phyloP scores from a whole-genome alignment of 78 protist genomes.

The Salpingoeca rosetta region DNA sequence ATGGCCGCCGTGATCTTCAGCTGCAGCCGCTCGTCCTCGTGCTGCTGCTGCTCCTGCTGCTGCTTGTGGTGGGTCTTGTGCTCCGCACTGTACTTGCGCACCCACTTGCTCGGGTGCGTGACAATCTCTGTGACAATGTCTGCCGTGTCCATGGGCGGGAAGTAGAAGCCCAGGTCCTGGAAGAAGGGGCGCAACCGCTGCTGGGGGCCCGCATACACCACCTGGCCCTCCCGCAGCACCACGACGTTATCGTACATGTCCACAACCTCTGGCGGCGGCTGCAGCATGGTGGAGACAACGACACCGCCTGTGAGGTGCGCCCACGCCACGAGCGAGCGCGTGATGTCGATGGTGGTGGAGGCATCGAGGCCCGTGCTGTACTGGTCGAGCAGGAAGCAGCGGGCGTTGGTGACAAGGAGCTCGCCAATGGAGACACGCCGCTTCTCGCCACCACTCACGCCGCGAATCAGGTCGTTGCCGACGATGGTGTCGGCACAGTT shows the following conservation, averaged over 20 bases:
- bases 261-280: background rate
- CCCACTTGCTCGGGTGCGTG: too few species aligned
- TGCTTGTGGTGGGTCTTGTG: too few species aligned
- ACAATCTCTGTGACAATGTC: too few species aligned
- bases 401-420: slow-evolving; percentile 42
- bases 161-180: too few species aligned
- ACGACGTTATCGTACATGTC: background rate
- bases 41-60: too few species aligned
- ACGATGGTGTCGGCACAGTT: background rate
- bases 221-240: background rate
- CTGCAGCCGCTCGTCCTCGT: too few species aligned
- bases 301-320: background rate
- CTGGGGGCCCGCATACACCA: too few species aligned
- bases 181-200: too few species aligned
- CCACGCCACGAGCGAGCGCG: background rate
- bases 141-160: too few species aligned
- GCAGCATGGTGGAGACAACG: background rate
- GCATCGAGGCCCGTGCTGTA: background rate
- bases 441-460: slow-evolving; percentile 64
- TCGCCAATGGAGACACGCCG: slow-evolving; percentile 37
- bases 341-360: background rate
- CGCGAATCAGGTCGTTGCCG: slow-evolving; percentile 21
- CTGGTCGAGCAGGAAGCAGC: background rate
- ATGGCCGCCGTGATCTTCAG: too few species aligned
- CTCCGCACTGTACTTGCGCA: too few species aligned